Percentiles rank a stretch among this genome's conserved stretches.
Evolutionary conservation across 1,284 basidiomycete genomes (phyloP).

Genomic region (Rhodotorula sp.): DNA sequence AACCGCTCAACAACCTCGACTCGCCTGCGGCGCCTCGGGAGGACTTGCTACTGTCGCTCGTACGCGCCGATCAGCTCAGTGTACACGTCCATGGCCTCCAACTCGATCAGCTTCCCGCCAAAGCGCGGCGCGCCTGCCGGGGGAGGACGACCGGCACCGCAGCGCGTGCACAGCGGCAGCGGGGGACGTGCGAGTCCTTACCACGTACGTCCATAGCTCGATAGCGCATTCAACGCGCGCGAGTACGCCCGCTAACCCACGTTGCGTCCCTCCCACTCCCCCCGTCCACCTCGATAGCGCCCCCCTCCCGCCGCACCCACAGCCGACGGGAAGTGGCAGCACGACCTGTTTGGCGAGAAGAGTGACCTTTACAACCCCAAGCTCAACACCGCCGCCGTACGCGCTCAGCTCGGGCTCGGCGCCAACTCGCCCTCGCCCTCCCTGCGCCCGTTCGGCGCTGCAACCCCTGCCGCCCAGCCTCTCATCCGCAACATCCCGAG

Average conservation of each 20-base stretch:
- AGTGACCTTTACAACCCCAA: conserved; percentile 29
- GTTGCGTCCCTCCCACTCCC: not conserved
- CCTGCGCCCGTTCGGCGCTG: conserved; percentile 28
- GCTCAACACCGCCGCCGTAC: conserved; percentile 10
- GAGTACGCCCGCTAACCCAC: not conserved
- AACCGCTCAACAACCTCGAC: not conserved
- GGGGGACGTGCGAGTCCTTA: not conserved
- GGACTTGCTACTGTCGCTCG: not conserved
- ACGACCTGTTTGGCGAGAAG: conserved; percentile 30
- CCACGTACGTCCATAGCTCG: not conserved
- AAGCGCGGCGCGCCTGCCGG: not conserved
- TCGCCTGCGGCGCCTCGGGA: not conserved
- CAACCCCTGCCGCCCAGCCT: conserved; percentile 26
- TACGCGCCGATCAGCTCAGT: not conserved
- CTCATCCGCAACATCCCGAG: not conserved
- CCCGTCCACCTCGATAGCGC: conserved; percentile 1
- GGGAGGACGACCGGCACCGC: not conserved
- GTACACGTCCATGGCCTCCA: not conserved
- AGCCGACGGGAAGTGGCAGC: conserved; percentile 28
- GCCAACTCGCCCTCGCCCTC: not conserved
- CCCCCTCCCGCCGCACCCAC: not conserved
- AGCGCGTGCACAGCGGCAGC: not conserved
- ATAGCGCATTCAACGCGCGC: not conserved
- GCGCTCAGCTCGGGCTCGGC: not conserved
- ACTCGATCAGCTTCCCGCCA: not conserved